Evolutionary conservation across 2,329 filamentous ascomycete species (phyloP).

Genomic region (Calcarisporium arbuscula): DNA sequence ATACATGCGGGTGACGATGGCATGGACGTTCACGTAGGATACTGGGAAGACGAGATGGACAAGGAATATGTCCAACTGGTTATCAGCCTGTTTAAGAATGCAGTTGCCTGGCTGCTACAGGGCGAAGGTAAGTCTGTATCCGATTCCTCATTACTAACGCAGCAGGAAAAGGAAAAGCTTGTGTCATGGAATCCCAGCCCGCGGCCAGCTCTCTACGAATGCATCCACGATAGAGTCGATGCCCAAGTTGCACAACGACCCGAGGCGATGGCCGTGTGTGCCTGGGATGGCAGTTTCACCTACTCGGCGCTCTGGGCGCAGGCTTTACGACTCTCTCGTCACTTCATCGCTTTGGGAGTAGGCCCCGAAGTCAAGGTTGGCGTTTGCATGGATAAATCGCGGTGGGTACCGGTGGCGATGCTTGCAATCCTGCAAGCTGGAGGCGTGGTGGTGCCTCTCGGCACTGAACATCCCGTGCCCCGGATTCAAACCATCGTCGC

Average conservation of each 20-base stretch:
- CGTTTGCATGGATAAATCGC: slow-evolving; percentile 3
- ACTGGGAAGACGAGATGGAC: too few relatives aligned
- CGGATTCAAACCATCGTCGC: slow-evolving; percentile 3
- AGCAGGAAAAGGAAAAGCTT: not conserved
- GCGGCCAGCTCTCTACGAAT: too few relatives aligned
- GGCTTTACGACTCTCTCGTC: too few relatives aligned
- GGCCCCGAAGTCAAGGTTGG: not conserved
- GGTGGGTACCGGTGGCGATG: slow-evolving; percentile 2
- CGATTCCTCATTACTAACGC: too few relatives aligned
- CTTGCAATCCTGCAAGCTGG: slow-evolving; percentile 3
- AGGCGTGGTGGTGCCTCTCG: slow-evolving; percentile 1
- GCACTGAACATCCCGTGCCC: not conserved
- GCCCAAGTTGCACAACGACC: not conserved
- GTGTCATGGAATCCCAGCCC: too few relatives aligned
- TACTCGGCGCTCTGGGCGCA: not conserved
- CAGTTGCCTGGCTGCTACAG: too few relatives aligned
- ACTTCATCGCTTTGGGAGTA: not conserved
- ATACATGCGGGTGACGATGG: too few relatives aligned
- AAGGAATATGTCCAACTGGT: too few relatives aligned
- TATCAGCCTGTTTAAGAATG: too few relatives aligned
- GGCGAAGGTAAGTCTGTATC: too few relatives aligned
- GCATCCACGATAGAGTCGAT: not conserved
- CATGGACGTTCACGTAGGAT: too few relatives aligned
- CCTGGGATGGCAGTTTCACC: not conserved
- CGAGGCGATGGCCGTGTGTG: not conserved